phyloP scores from a whole-genome alignment of 2,329 filamentous ascomycete species.

The Metarhizium guizhouense region DNA sequence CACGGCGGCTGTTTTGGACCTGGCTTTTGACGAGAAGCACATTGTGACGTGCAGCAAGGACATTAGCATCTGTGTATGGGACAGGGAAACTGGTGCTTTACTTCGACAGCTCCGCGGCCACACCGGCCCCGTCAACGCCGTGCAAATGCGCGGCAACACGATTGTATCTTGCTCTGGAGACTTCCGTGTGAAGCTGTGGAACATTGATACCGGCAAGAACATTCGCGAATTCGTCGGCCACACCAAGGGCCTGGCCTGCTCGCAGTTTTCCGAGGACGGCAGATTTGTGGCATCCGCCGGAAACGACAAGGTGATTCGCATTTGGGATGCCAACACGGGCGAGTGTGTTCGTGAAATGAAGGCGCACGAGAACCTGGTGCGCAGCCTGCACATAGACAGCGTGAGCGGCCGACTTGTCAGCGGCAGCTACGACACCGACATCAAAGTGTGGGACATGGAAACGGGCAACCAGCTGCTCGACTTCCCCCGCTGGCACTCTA shows the following conservation, averaged over 20 bases:
- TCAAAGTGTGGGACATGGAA: slow-evolving; percentile 87
- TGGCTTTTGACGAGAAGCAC: slow-evolving; percentile 84
- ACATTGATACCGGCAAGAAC: slow-evolving; percentile 77
- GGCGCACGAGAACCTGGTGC: slow-evolving; percentile 78
- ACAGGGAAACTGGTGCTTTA: slow-evolving; percentile 67
- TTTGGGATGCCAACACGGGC: slow-evolving; percentile 90
- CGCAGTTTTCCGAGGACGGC: slow-evolving; percentile 94
- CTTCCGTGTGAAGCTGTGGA: slow-evolving; percentile 90
- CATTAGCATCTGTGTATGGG: slow-evolving; percentile 88
- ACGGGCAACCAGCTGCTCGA: slow-evolving; percentile 70
- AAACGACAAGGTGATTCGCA: slow-evolving; percentile 90
- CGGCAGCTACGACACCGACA: slow-evolving; percentile 89
- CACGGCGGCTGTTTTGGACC: slow-evolving; percentile 80
- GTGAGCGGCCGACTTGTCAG: slow-evolving; percentile 79
- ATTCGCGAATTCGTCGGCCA: slow-evolving; percentile 87
- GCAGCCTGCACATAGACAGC: slow-evolving; percentile 84
- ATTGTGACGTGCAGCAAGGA: slow-evolving; percentile 98
- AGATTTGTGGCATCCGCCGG: slow-evolving; percentile 87
- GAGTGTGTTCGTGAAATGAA: slow-evolving; percentile 71
- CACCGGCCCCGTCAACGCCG: slow-evolving; percentile 86
- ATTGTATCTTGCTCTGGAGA: slow-evolving; percentile 92
- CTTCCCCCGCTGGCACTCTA: slow-evolving; percentile 90
- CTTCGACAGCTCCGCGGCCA: slow-evolving; percentile 78
- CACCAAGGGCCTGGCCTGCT: slow-evolving; percentile 88
- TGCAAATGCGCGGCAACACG: slow-evolving; percentile 87